phyloP scores from a whole-genome alignment of 352 stramenopile species.

The Blastocystis sp. region DNA sequence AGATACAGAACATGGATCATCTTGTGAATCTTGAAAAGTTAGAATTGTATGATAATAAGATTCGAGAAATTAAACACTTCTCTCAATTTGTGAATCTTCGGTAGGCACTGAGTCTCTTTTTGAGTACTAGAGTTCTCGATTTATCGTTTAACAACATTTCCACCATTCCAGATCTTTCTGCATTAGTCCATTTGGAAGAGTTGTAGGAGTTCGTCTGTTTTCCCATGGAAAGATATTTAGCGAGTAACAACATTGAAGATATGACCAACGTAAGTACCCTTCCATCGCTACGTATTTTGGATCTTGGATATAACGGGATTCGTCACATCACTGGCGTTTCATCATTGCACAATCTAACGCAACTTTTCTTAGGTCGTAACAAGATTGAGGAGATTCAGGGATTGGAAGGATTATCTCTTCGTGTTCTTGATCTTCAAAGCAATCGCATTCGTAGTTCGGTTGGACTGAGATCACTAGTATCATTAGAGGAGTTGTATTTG shows the following conservation, averaged over 20 bases:
- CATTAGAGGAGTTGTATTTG: slow-evolving; percentile 61
- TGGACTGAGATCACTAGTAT: not conserved
- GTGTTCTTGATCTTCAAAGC: slow-evolving; percentile 49
- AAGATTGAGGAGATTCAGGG: slow-evolving; percentile 62
- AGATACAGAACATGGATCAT: slow-evolving; percentile 68
- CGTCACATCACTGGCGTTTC: slow-evolving; percentile 48
- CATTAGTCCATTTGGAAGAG: slow-evolving; percentile 37
- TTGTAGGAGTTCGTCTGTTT: not conserved
- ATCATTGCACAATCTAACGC: not conserved
- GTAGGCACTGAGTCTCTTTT: not conserved
- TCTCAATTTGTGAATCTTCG: slow-evolving; percentile 57
- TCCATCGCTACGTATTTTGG: slow-evolving; percentile 9
- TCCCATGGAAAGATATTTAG: slow-evolving; percentile 43
- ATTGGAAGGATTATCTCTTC: slow-evolving; percentile 17
- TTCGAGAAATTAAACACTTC: slow-evolving; percentile 63
- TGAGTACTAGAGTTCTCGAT: slow-evolving; percentile 33
- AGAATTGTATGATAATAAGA: slow-evolving; percentile 67
- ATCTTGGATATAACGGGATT: slow-evolving; percentile 65
- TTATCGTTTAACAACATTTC: slow-evolving; percentile 66
- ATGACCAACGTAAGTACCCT: slow-evolving; percentile 36
- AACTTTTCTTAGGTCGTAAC: slow-evolving; percentile 60
- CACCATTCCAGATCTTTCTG: slow-evolving; percentile 38
- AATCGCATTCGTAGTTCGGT: slow-evolving; percentile 47
- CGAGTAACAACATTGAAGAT: slow-evolving; percentile 60
- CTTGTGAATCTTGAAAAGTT: slow-evolving; percentile 55